phyloP scores from a whole-genome alignment of 2,329 filamentous ascomycete species.

The Talaromyces rugulosus region DNA sequence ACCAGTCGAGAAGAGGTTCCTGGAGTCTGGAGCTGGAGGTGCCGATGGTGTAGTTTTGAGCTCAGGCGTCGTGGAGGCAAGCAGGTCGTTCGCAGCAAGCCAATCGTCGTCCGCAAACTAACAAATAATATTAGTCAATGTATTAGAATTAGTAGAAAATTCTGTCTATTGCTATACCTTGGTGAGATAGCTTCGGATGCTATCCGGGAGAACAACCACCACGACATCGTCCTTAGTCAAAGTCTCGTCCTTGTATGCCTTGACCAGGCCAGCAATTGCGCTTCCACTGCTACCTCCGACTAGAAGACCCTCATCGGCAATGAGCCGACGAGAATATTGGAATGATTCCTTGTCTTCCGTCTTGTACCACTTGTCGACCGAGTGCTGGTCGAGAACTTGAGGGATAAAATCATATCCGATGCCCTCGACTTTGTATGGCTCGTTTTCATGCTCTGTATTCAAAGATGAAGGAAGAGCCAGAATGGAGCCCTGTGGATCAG shows the following conservation, averaged over 20 bases:
- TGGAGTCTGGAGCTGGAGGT: conserved; percentile 34
- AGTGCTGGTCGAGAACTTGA: conserved; percentile 75
- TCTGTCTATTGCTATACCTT: conserved; percentile 52
- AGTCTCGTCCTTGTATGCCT: conserved; percentile 70
- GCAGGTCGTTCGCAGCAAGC: conserved; percentile 92
- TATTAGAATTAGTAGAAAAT: neutral
- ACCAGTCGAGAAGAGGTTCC: conserved; percentile 68
- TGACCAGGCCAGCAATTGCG: conserved; percentile 76
- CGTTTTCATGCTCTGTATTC: conserved; percentile 76
- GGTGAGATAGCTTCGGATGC: conserved; percentile 93
- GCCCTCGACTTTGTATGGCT: conserved; percentile 94
- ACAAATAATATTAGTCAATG: conserved; percentile 13
- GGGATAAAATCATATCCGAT: conserved; percentile 99
- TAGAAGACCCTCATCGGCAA: conserved; percentile 88
- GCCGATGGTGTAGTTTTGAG: conserved; percentile 29
- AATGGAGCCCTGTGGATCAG: conserved; percentile 88
- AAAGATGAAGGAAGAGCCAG: conserved; percentile 74
- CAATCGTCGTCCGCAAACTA: conserved; percentile 96
- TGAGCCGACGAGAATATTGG: conserved; percentile 80
- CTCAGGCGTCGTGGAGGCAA: conserved; percentile 56
- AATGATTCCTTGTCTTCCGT: conserved; percentile 92
- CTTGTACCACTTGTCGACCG: conserved; percentile 96
- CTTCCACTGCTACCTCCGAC: conserved; percentile 93
- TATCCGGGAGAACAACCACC: conserved; percentile 89
- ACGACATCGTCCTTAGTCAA: conserved; percentile 80